phyloP scores from a whole-genome alignment of 2,329 filamentous ascomycete genomes.

The Parafenestella ontariensis region DNA sequence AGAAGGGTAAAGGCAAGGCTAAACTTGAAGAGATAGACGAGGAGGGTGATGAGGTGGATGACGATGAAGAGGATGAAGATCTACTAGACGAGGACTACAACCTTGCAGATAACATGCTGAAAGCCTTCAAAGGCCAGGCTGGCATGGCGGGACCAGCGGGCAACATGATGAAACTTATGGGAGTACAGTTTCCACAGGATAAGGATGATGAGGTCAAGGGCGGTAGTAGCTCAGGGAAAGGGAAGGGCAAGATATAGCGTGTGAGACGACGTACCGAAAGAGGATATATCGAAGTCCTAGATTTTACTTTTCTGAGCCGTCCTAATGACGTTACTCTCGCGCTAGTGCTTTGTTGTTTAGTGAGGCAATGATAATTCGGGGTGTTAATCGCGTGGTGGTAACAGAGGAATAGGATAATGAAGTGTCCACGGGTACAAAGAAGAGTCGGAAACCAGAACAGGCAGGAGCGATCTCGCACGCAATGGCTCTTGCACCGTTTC shows the following conservation, averaged over 20 bases:
- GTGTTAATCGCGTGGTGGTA: no score
- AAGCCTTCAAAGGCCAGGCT: constrained; percentile 89
- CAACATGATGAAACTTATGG: constrained; percentile 87
- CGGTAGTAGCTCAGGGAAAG: neutral
- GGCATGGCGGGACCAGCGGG: constrained; percentile 85
- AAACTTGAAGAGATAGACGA: constrained; percentile 28
- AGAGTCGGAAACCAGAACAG: no score
- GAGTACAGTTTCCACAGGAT: constrained; percentile 79
- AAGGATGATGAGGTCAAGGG: constrained; percentile 62
- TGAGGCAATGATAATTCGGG: no score
- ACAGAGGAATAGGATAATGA: no score
- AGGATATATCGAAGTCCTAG: no score
- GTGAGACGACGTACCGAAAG: no score
- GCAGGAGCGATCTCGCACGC: no score
- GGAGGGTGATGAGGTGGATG: constrained; percentile 54
- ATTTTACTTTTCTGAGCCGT: no score
- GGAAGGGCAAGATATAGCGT: neutral
- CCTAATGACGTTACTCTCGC: no score
- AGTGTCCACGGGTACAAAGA: no score
- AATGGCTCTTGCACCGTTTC: no score
- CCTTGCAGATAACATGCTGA: constrained; percentile 86
- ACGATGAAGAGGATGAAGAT: constrained; percentile 58
- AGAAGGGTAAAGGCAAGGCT: constrained; percentile 31
- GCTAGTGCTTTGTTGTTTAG: no score
- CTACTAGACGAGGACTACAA: constrained; percentile 81